Evolutionary conservation across 371 early-diverging fungal species (phyloP).

Genomic region (Rhizopus sp.): DNA sequence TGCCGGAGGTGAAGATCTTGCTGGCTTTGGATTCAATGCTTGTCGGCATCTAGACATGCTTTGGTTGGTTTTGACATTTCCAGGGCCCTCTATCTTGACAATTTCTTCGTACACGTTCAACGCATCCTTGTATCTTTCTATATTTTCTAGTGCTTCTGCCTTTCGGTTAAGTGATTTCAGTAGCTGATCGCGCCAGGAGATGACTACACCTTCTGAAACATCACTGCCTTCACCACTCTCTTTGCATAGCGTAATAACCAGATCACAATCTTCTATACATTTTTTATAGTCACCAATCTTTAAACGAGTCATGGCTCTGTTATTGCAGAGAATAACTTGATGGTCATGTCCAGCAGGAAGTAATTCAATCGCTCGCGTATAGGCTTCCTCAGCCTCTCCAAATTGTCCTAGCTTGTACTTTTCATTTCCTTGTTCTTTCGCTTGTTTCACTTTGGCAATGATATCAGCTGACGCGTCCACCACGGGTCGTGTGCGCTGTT

Average conservation of each 20-base stretch:
- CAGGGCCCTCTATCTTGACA: slow-evolving; percentile 43
- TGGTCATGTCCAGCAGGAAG: slow-evolving; percentile 64
- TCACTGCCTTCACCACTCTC: slow-evolving; percentile 29
- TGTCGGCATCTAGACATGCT: slow-evolving; percentile 38
- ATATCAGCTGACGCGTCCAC: slow-evolving; percentile 24
- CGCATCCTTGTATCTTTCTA: slow-evolving; percentile 83
- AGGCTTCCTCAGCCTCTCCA: slow-evolving; percentile 77
- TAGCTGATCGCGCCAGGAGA: slow-evolving; percentile 31
- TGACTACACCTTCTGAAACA: slow-evolving; percentile 37
- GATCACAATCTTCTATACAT: slow-evolving; percentile 66
- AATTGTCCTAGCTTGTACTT: slow-evolving; percentile 91
- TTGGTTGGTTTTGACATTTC: slow-evolving; percentile 55
- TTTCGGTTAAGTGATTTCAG: slow-evolving; percentile 46
- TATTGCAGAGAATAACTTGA: slow-evolving; percentile 74
- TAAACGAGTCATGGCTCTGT: slow-evolving; percentile 80
- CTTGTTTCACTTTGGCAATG: slow-evolving; percentile 29
- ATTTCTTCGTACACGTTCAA: slow-evolving; percentile 64
- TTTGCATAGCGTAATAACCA: slow-evolving; percentile 43
- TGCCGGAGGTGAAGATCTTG: slow-evolving; percentile 3
- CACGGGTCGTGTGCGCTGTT: slow-evolving; percentile 25
- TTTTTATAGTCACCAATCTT: slow-evolving; percentile 86
- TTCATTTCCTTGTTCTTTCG: slow-evolving; percentile 76
- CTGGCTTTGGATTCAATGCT: slow-evolving; percentile 24
- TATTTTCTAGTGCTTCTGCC: slow-evolving; percentile 78
- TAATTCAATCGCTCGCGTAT: slow-evolving; percentile 67